These are phyloP conservation scores for Raffaelea albimanens DNA, from an alignment of 2,329 filamentous ascomycete species.

Conservation along the genomic window DNA sequence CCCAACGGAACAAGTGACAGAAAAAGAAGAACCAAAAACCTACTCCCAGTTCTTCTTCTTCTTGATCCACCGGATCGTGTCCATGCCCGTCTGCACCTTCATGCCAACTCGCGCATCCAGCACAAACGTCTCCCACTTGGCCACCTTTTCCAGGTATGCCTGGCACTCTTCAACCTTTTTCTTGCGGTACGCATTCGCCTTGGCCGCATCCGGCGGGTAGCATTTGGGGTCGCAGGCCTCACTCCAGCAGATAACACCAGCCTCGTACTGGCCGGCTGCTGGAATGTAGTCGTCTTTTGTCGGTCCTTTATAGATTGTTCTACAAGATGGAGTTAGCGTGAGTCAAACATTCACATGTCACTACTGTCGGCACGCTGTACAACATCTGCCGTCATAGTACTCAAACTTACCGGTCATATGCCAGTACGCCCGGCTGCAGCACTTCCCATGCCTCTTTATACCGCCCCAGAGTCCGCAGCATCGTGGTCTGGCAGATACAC, in stretches of 20 bases:
- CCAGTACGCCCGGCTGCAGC: conserved; percentile 56
- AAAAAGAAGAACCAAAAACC: not conserved
- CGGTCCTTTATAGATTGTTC: conserved; percentile 41
- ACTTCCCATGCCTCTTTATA: conserved; percentile 56
- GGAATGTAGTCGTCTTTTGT: conserved; percentile 60
- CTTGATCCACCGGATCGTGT: conserved; percentile 51
- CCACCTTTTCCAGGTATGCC: conserved; percentile 55
- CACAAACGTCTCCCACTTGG: conserved; percentile 61
- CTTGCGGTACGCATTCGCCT: conserved; percentile 26
- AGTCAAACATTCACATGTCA: too few relatives aligned
- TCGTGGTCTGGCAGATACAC: conserved; percentile 55
- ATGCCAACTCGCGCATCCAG: conserved; percentile 67
- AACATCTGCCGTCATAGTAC: too few relatives aligned
- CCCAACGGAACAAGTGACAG: not conserved
- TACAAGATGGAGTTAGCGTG: too few relatives aligned
- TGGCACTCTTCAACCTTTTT: conserved; percentile 52
- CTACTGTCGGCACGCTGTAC: too few relatives aligned
- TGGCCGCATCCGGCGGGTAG: conserved; percentile 16
- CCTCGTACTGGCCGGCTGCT: conserved; percentile 76
- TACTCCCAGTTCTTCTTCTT: conserved; percentile 28
- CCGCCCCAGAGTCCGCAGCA: conserved; percentile 54
- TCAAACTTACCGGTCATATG: conserved; percentile 44
- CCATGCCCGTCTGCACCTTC: conserved; percentile 59
- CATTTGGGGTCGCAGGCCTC: conserved; percentile 40
- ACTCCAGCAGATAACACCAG: conserved; percentile 72